Conservation (phyloP, 2,329 filamentous ascomycete species). For the Paramyrothecium roridum region DNA sequence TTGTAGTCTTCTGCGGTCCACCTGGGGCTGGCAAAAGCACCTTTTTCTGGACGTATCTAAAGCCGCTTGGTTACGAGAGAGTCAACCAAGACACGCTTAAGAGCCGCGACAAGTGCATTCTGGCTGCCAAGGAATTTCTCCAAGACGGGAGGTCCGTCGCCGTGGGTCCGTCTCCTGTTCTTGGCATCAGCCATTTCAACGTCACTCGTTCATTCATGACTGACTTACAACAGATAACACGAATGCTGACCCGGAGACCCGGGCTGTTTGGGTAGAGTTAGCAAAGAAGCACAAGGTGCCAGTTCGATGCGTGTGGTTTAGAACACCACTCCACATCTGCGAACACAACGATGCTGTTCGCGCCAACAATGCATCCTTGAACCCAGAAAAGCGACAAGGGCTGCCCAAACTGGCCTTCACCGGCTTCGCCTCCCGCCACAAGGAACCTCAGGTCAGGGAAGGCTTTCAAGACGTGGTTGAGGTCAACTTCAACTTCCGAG, state of each 20-base stretch:
- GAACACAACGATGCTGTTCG: conserved; percentile 88
- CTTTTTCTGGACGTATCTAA: conserved; percentile 76
- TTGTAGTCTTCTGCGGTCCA: conserved; percentile 84
- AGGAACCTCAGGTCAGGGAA: conserved; percentile 68
- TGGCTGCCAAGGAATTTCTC: conserved; percentile 66
- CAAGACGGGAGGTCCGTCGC: conserved; percentile 65
- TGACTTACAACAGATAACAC: conserved; percentile 70
- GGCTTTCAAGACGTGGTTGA: conserved; percentile 79
- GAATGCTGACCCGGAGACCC: conserved; percentile 78
- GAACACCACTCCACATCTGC: conserved; percentile 63
- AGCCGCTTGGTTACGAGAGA: conserved; percentile 76
- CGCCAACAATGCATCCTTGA: conserved; percentile 67
- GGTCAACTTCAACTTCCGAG: conserved; percentile 73
- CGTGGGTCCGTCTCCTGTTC: conserved; percentile 59
- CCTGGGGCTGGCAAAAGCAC: conserved; percentile 91
- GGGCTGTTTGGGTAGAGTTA: conserved; percentile 74
- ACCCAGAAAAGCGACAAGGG: conserved; percentile 73
- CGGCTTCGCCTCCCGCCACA: conserved; percentile 70
- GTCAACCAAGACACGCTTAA: conserved; percentile 91
- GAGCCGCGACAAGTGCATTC: conserved; percentile 66
- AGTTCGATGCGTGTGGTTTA: conserved; percentile 85
- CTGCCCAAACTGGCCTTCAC: conserved; percentile 80
- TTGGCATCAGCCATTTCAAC: neutral
- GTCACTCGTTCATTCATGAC: conserved; percentile 6
- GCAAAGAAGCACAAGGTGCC: conserved; percentile 68